Base-by-base conservation (phyloP, 768 basidiomycete species). In the Russula sp. region DNA sequence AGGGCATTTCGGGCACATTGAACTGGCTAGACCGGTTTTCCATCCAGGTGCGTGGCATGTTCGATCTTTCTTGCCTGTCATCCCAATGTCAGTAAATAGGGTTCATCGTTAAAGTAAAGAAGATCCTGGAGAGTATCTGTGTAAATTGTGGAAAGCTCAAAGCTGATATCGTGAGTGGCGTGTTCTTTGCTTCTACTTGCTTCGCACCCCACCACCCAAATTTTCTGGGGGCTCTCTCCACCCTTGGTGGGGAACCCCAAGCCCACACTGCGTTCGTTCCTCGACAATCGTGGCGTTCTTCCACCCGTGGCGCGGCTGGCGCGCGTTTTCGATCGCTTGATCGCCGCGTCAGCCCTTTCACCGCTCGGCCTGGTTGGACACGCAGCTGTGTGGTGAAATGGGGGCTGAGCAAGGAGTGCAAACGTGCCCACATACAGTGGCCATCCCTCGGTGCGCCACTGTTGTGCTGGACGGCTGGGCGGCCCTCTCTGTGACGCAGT, bases 221-320 rank as follows among this genome's bases (percentile, higher is more conserved):
- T 88, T 92, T 93, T 93, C 91, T 92, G 87, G 90, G 91, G 91
- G 91, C 90, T 92, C 91, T 93, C 89, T 89, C 89, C 89, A 81
- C 79, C 82, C 80, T 52, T 79, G 78, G 84, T 84, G 89, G 89
- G 81, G 91, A 93, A 92, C 91, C 90, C 89, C 89, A 88, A 92
- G 83, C 91, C 89, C 89, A 83, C 81, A 79, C 84, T 84, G 80
- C 85, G 89, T 79, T 78, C 74, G 83, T 79, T 79, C 81, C 83
- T 86, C 82, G 85, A 85, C 71, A 81, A 82, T 84, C 86, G 83
- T 84, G 88, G 84, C 85, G 87, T 87, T 85, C 88, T 85, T 82
- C 87, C 82, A 83, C 80, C 87, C 81, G 82, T 76, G 79, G 82
- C 81, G 82, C 79, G 84, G 85, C 78, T 75, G 77, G 73, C 83